Evolutionary conservation across 306 rosid genomes (phyloP).

Genomic region (Sindora glabra): DNA sequence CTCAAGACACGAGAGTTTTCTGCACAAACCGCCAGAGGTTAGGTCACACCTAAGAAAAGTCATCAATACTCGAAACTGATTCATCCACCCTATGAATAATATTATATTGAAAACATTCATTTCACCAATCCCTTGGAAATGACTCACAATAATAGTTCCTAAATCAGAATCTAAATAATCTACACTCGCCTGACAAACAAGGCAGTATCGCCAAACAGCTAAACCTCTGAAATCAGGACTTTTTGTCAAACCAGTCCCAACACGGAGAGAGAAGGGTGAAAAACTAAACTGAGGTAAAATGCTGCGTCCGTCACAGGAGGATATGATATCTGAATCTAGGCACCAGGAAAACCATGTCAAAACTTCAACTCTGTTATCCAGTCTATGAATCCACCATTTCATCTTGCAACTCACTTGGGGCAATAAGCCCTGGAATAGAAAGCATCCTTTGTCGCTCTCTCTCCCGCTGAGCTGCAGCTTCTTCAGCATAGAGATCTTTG

Average conservation of each 20-base stretch:
- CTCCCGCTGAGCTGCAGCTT: conserved; percentile 94
- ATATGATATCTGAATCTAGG: conserved; percentile 31
- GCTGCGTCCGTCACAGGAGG: conserved; percentile 31
- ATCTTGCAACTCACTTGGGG: conserved; percentile 94
- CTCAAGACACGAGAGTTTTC: conserved; percentile 45
- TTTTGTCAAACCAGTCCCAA: conserved; percentile 39
- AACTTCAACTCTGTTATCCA: conserved; percentile 22
- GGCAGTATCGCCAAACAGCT: conserved; percentile 38
- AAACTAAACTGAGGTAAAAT: conserved; percentile 37
- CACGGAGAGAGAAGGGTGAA: conserved; percentile 34
- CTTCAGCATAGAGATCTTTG: conserved; percentile 95
- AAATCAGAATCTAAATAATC: conserved; percentile 74
- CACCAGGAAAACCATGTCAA: conserved; percentile 27
- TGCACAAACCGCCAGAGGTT: conserved; percentile 68
- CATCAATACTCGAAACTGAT: conserved; percentile 36
- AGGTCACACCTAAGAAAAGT: conserved; percentile 56
- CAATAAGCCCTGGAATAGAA: conserved; percentile 92
- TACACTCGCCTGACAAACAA: conserved; percentile 53
- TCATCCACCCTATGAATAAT: conserved; percentile 30
- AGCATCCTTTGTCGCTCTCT: conserved; percentile 94
- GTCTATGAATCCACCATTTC: conserved; percentile 88
- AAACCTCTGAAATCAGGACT: conserved; percentile 38
- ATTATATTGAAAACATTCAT: conserved; percentile 22
- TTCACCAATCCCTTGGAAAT: conserved; percentile 41
- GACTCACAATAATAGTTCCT: conserved; percentile 43